Evolutionary conservation across 768 basidiomycete genomes (phyloP), one percentile per base, ranked within the genome.

Genomic region (Suillus paluster): DNA sequence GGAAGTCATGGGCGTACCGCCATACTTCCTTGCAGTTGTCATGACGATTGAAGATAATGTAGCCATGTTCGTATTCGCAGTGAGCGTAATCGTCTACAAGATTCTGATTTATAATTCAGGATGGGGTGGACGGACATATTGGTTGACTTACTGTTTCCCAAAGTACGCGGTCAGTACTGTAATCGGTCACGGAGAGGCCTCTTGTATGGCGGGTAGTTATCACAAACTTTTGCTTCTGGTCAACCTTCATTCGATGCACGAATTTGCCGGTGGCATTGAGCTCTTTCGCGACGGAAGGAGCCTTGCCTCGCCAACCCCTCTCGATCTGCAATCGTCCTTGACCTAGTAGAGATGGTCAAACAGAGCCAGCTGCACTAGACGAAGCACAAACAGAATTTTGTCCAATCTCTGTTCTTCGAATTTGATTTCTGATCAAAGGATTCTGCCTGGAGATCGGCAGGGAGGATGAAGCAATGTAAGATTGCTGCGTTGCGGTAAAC

Each of bases 181-280:
- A 69, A 68, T 89, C 86, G 10, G 79, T 79, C 1, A 93, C 90
- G 1, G 67, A 64, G 10, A 94, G 67, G 0, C 90, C 89, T 0
- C 90, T 90, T 11, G 64, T 61, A 7, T 71, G 70, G 46, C 78
- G 78, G 0, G 90, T 91, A 4, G 83, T 82, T 45, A 93, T 83
- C 55, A 89, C 75, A 25, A 88, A 78, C 4, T 85, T 84, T 11
- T 78, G 79, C 36, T 78, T 73, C 66, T 90, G 85, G 60, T 94
- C 92, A 23, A 90, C 82, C 74, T 94, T 94, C 75, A 93, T 86
- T 8, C 90, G 85, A 73, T 93, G 90, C 0, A 90, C 85, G 5
- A 70, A 67, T 27, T 65, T 64, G 23, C 81, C 77, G 7, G 77
- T 66, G 9, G 70, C 60, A 1, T 69, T 64, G 41, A 83, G 72